phyloP scores from a whole-genome alignment of 176 grass and related monocot species.

The Eragrostis nindensis region DNA sequence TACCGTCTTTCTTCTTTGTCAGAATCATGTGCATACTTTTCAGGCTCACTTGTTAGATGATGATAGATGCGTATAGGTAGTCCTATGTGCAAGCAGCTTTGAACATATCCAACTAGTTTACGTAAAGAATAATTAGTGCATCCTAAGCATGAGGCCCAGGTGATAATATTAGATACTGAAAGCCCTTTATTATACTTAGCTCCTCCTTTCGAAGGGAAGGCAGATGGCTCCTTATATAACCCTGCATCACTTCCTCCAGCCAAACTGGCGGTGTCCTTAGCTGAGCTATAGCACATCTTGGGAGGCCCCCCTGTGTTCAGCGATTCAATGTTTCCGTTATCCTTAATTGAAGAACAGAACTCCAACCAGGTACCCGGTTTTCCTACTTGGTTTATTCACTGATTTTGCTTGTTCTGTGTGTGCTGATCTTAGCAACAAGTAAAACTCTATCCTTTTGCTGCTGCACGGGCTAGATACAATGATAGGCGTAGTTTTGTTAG shows the following conservation, averaged over 20 bases:
- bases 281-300: constrained; percentile 34
- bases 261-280: constrained; percentile 54
- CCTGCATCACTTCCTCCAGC: constrained; percentile 35
- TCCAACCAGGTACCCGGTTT: constrained; percentile 42
- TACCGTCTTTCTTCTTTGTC: constrained; percentile 45
- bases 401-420: constrained; percentile 3
- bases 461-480: background rate
- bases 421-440: constrained; percentile 27
- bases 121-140: constrained; percentile 67
- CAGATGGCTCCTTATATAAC: constrained; percentile 59
- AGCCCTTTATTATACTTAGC: constrained; percentile 49
- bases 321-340: background rate
- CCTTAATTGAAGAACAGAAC: constrained; percentile 9
- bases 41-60: constrained; percentile 44
- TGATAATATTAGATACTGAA: constrained; percentile 67
- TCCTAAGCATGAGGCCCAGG: constrained; percentile 53
- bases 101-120: constrained; percentile 52
- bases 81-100: constrained; percentile 42
- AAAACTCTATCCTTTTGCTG: background rate
- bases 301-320: constrained; percentile 16
- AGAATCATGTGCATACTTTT: constrained; percentile 48
- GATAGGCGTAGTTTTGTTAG: background rate
- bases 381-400: constrained; percentile 4
- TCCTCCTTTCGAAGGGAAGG: constrained; percentile 49
- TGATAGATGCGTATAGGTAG: constrained; percentile 33